These are phyloP conservation scores for Silene uniflora DNA, from an alignment of 148 eudicot genomes.

Conservation along the genomic window DNA sequence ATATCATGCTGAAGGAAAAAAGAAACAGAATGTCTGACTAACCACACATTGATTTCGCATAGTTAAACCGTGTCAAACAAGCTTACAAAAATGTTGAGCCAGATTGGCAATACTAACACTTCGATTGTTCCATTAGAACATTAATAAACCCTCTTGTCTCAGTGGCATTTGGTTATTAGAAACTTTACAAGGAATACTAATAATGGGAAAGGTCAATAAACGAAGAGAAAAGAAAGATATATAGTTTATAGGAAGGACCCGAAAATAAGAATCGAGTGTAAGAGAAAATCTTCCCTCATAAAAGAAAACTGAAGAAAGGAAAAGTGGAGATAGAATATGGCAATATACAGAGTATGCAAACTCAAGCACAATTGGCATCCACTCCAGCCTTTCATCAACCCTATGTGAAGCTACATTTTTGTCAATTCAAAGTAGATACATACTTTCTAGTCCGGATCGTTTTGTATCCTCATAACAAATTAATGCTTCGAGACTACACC, in stretches of 20 bases:
- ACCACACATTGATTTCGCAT: not conserved
- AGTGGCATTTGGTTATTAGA: not conserved
- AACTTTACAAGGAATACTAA: not conserved
- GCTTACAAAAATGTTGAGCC: not conserved
- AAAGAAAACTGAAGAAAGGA: not conserved
- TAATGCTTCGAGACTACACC: not conserved
- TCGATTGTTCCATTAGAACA: not conserved
- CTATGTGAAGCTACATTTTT: not conserved
- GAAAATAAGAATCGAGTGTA: too few species aligned
- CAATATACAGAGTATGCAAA: not conserved
- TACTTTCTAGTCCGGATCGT: not conserved
- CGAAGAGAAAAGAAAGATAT: not conserved
- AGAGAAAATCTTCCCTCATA: not conserved
- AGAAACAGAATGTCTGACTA: not conserved
- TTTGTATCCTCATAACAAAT: not conserved
- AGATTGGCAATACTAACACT: not conserved
- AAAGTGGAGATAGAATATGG: not conserved
- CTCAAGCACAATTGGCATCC: not conserved
- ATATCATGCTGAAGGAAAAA: not conserved
- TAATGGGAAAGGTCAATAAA: not conserved
- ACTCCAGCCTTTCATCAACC: not conserved
- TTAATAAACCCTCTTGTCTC: not conserved
- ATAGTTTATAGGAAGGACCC: not conserved
- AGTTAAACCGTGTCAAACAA: not conserved
- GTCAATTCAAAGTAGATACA: not conserved